phyloP scores from a whole-genome alignment of 768 basidiomycete genomes.

The Panaeolus papilionaceus region DNA sequence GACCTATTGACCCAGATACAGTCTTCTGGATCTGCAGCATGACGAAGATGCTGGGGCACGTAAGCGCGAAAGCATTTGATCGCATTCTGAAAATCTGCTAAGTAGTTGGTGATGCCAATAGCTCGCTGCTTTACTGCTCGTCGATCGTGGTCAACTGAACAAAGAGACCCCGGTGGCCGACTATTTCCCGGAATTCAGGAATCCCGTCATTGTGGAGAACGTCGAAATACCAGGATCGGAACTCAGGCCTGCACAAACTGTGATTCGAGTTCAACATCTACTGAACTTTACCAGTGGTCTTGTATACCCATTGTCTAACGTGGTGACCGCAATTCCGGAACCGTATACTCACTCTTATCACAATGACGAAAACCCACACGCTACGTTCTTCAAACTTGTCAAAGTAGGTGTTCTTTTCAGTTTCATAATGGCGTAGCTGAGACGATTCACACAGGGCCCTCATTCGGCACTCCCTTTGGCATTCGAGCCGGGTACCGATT shows the following conservation, averaged over 20 bases:
- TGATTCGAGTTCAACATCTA: constrained; percentile 34
- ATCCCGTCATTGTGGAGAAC: constrained; percentile 30
- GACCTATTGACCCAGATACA: constrained; percentile 30
- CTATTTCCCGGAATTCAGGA: constrained; percentile 35
- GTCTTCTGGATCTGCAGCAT: constrained; percentile 46
- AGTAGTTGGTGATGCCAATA: constrained; percentile 6
- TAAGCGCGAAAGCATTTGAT: constrained; percentile 22
- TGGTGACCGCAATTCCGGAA: constrained; percentile 20
- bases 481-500: constrained; percentile 40
- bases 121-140: constrained; percentile 38
- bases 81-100: background rate
- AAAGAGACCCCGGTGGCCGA: constrained; percentile 31
- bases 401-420: constrained; percentile 22
- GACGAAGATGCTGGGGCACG: constrained; percentile 41
- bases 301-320: constrained; percentile 26
- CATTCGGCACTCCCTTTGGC: constrained; percentile 32
- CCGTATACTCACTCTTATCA: constrained; percentile 26
- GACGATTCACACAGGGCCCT: constrained; percentile 24
- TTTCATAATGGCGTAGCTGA: background rate
- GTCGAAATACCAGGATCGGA: constrained; percentile 20
- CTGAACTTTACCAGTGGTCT: constrained; percentile 41
- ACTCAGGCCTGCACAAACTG: constrained; percentile 30
- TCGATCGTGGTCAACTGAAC: constrained; percentile 36
- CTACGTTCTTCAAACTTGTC: constrained; percentile 28
- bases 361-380: constrained; percentile 26